These are phyloP conservation scores for Diplogelasinospora grovesii DNA, from an alignment of 495 filamentous ascomycete species.

Conservation along the genomic window DNA sequence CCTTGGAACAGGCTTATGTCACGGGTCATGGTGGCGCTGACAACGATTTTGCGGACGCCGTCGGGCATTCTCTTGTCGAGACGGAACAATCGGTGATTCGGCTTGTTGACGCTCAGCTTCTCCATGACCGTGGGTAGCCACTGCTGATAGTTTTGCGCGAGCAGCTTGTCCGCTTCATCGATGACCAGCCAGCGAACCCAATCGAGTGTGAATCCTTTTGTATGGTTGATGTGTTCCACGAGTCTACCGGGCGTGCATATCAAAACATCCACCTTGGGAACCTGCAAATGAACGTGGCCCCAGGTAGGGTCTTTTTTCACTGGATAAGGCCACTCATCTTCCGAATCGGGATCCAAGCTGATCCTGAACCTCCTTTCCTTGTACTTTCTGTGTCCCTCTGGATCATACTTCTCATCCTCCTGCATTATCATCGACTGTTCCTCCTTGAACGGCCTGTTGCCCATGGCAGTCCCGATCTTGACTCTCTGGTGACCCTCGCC, in stretches of 20 bases:
- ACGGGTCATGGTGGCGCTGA: constrained; percentile 90
- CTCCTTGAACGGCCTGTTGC: constrained; percentile 64
- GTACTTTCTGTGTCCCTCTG: constrained; percentile 24
- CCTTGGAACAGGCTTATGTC: constrained; percentile 74
- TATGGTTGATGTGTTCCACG: constrained; percentile 82
- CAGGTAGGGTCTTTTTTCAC: too few relatives aligned
- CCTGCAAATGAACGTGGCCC: constrained; percentile 56
- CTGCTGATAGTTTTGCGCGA: constrained; percentile 87
- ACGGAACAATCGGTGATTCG: constrained; percentile 39
- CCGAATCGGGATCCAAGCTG: constrained; percentile 17
- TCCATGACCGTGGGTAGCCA: constrained; percentile 73
- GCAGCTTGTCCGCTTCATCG: constrained; percentile 88
- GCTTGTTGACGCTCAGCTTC: constrained; percentile 42
- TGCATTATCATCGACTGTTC: constrained; percentile 67
- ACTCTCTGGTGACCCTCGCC: constrained; percentile 53
- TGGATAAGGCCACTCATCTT: constrained; percentile 34
- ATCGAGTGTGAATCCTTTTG: constrained; percentile 68
- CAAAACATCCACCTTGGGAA: constrained; percentile 76
- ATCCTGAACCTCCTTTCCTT: constrained; percentile 11
- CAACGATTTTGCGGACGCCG: constrained; percentile 64
- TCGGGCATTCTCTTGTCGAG: constrained; percentile 38
- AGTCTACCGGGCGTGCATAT: constrained; percentile 89
- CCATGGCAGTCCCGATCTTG: constrained; percentile 74
- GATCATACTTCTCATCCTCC: constrained; percentile 44
- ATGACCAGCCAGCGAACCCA: constrained; percentile 80